A percentile compares a stretch with the other conserved stretches of the same genome.
phyloP scores from a whole-genome alignment of 768 basidiomycete genomes.

The Kwoniella newhampshirensis region DNA sequence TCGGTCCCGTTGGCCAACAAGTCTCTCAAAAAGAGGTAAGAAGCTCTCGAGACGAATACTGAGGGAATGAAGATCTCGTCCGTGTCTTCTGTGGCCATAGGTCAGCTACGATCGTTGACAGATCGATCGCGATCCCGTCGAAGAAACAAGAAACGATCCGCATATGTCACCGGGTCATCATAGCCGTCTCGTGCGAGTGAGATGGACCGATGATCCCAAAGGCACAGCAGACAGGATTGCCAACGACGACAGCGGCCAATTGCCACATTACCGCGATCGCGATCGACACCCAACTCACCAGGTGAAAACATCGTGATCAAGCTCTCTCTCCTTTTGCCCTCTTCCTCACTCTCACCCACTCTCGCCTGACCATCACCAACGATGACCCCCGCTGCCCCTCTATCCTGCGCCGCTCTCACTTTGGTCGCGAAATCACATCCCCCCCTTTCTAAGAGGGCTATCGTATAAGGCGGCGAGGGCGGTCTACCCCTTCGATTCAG shows the following conservation, averaged over 20 bases:
- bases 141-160: no score
- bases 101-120: no score
- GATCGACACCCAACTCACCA: constrained; percentile 58
- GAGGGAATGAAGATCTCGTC: constrained; percentile 80
- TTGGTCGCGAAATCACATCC: constrained; percentile 89
- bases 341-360: constrained; percentile 53
- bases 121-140: no score
- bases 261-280: no score
- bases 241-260: no score
- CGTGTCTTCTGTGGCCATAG: constrained; percentile 62
- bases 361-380: constrained; percentile 76
- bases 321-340: constrained; percentile 59
- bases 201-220: no score
- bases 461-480: constrained; percentile 53
- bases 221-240: no score
- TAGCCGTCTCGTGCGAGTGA: no score
- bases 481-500: constrained; percentile 9
- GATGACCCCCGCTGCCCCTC: constrained; percentile 82
- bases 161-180: no score
- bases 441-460: constrained; percentile 87
- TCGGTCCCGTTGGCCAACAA: constrained; percentile 74
- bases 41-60: constrained; percentile 81
- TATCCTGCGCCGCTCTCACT: constrained; percentile 66
- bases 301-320: constrained; percentile 91
- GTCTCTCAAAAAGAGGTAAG: constrained; percentile 69